Conservation (phyloP, 1,284 basidiomycete species). For the Pterula multifida region DNA sequence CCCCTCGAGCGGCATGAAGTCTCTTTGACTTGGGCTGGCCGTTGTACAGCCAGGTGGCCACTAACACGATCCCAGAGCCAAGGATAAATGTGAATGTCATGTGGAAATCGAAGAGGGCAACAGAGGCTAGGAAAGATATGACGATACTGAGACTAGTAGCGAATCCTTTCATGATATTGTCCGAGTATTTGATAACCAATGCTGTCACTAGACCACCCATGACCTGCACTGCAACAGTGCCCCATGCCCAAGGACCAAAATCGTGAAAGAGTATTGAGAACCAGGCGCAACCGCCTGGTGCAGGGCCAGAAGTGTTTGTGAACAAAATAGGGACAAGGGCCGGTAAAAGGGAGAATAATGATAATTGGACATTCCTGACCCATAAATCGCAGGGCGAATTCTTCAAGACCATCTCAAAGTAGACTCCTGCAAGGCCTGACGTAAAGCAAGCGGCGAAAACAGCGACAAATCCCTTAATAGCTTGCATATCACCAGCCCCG, state of each 20-base stretch:
- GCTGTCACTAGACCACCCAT: conserved; percentile 87
- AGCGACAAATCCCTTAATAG: conserved; percentile 77
- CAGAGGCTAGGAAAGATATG: conserved; percentile 84
- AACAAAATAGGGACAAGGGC: conserved; percentile 79
- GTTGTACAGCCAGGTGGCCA: conserved; percentile 87
- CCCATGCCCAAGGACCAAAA: conserved; percentile 87
- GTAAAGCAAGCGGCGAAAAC: conserved; percentile 90
- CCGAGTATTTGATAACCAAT: conserved; percentile 76
- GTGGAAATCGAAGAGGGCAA: conserved; percentile 78
- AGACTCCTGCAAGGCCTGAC: conserved; percentile 95
- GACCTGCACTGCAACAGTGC: conserved; percentile 82
- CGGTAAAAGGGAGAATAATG: conserved; percentile 86
- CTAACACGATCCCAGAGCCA: conserved; percentile 73
- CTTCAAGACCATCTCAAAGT: conserved; percentile 97
- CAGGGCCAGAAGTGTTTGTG: conserved; percentile 14
- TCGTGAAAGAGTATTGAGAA: conserved; percentile 49
- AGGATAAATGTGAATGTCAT: conserved; percentile 79
- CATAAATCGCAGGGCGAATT: conserved; percentile 82
- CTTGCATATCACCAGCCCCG: conserved; percentile 49
- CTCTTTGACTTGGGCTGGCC: conserved; percentile 31
- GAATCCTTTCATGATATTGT: conserved; percentile 89
- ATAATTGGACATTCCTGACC: conserved; percentile 95
- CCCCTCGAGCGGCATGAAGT: conserved; percentile 10
- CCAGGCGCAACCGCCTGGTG: conserved; percentile 12
- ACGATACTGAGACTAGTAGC: conserved; percentile 90